Evolutionary conservation across 2,329 filamentous ascomycete genomes (phyloP).

Genomic region (Aspergillus floridensis): DNA sequence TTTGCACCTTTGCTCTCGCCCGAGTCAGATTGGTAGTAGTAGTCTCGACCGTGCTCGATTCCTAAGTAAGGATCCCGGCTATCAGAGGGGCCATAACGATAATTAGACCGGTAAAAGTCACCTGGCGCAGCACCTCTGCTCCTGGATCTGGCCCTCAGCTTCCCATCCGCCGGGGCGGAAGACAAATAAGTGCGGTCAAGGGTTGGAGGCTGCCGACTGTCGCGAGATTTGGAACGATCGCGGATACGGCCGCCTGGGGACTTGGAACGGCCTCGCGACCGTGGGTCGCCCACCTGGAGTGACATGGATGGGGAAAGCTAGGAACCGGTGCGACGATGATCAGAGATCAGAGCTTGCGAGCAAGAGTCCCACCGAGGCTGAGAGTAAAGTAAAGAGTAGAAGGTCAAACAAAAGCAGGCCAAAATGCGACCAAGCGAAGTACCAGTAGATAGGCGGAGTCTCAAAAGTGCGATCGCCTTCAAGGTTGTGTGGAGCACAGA

Average conservation of each 20-base stretch:
- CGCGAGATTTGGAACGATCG: slow-evolving; percentile 46
- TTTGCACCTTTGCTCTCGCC: slow-evolving; percentile 17
- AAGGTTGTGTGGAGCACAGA: background rate
- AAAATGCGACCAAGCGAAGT: background rate
- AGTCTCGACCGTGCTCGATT: slow-evolving; percentile 18
- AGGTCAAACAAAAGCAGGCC: background rate
- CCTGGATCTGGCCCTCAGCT: slow-evolving; percentile 20
- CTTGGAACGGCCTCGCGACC: slow-evolving; percentile 46
- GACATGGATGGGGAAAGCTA: slow-evolving; percentile 26
- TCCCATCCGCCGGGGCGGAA: slow-evolving; percentile 29
- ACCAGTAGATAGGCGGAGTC: background rate
- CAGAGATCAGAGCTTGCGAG: background rate
- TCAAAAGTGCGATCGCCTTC: background rate
- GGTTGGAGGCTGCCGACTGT: slow-evolving; percentile 34
- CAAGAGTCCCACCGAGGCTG: background rate
- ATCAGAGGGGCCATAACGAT: slow-evolving; percentile 24
- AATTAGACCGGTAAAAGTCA: slow-evolving; percentile 19
- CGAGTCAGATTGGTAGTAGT: slow-evolving; percentile 29
- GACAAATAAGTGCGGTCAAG: slow-evolving; percentile 29
- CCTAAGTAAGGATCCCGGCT: slow-evolving; percentile 18
- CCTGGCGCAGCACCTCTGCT: slow-evolving; percentile 19
- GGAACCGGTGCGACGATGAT: slow-evolving; percentile 7
- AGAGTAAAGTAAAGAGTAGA: background rate
- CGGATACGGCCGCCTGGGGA: slow-evolving; percentile 42
- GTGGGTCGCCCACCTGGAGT: slow-evolving; percentile 41